Evolutionary conservation across 495 filamentous ascomycete genomes (phyloP).

Genomic region (Podospora didyma): DNA sequence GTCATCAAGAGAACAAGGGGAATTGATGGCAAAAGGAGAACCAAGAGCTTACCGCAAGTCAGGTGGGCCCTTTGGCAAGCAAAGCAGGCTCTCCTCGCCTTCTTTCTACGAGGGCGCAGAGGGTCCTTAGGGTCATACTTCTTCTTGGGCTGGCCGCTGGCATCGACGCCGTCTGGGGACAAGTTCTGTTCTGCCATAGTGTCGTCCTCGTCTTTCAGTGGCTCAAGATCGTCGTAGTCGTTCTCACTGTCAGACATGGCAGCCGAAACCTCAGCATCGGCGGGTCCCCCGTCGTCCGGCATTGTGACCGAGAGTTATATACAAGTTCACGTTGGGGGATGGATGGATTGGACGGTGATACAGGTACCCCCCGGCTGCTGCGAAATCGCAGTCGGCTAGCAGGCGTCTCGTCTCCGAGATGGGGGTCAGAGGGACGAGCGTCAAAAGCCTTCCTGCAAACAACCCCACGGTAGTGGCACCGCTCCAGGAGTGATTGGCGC

Average conservation of each 20-base stretch:
- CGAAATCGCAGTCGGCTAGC: constrained; percentile 15
- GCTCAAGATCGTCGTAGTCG: constrained; percentile 45
- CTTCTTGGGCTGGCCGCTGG: constrained; percentile 49
- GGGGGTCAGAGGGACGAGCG: constrained; percentile 15
- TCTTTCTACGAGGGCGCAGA: constrained; percentile 83
- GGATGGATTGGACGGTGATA: constrained; percentile 26
- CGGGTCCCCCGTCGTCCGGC: constrained; percentile 41
- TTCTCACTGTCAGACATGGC: constrained; percentile 53
- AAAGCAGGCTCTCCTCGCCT: constrained; percentile 91
- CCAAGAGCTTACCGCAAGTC: constrained; percentile 78
- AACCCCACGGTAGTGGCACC: constrained; percentile 29
- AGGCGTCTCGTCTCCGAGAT: constrained; percentile 15
- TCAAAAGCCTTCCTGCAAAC: constrained; percentile 23
- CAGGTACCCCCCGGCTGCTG: constrained; percentile 31
- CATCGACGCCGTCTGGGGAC: constrained; percentile 40
- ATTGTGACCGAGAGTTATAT: constrained; percentile 48
- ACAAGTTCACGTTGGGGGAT: constrained; percentile 21
- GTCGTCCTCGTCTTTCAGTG: constrained; percentile 53
- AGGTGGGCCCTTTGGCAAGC: constrained; percentile 96
- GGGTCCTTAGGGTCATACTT: constrained; percentile 79
- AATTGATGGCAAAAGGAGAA: neutral
- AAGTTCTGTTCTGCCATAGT: constrained; percentile 53
- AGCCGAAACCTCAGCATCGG: constrained; percentile 49
- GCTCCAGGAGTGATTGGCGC: constrained; percentile 26
- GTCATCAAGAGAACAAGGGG: neutral